These are phyloP conservation scores for Penicillium longicatenatum DNA, from an alignment of 495 filamentous ascomycete genomes.

Conservation along the genomic window DNA sequence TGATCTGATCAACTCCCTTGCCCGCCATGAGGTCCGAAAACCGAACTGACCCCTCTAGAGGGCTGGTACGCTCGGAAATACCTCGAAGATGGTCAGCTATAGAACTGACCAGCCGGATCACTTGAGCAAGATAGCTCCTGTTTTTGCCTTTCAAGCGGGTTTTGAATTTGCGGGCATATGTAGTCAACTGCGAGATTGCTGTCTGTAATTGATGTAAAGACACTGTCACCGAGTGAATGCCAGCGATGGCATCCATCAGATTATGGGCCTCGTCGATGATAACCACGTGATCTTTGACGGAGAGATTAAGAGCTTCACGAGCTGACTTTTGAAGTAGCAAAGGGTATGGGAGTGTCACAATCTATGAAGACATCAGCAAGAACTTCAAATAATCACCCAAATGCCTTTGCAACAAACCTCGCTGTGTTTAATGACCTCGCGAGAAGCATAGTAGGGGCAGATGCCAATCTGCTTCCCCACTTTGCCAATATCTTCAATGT, in stretches of 20 bases:
- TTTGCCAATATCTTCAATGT: constrained; percentile 87
- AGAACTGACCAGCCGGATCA: constrained; percentile 77
- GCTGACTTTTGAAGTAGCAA: constrained; percentile 87
- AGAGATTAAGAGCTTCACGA: constrained; percentile 82
- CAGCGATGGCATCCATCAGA: constrained; percentile 90
- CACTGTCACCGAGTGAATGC: constrained; percentile 80
- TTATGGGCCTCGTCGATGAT: constrained; percentile 98
- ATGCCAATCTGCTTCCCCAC: constrained; percentile 79
- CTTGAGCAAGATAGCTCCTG: constrained; percentile 85
- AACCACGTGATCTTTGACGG: constrained; percentile 82
- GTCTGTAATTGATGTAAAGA: constrained; percentile 69
- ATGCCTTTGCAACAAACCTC: constrained; percentile 52
- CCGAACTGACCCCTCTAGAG: constrained; percentile 64
- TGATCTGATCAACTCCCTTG: constrained; percentile 93
- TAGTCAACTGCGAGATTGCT: constrained; percentile 70
- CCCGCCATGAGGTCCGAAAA: constrained; percentile 70
- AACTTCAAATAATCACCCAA: background rate
- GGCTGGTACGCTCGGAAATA: constrained; percentile 46
- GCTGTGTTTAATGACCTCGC: constrained; percentile 75
- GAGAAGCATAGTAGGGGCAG: constrained; percentile 95
- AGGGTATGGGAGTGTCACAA: constrained; percentile 93
- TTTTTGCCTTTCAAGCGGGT: constrained; percentile 91
- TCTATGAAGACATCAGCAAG: constrained; percentile 46
- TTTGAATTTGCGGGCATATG: constrained; percentile 85
- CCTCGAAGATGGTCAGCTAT: constrained; percentile 62